These are phyloP conservation scores for Tricholoma hemisulphureum DNA, from an alignment of 768 basidiomycete genomes.

Conservation along the genomic window DNA sequence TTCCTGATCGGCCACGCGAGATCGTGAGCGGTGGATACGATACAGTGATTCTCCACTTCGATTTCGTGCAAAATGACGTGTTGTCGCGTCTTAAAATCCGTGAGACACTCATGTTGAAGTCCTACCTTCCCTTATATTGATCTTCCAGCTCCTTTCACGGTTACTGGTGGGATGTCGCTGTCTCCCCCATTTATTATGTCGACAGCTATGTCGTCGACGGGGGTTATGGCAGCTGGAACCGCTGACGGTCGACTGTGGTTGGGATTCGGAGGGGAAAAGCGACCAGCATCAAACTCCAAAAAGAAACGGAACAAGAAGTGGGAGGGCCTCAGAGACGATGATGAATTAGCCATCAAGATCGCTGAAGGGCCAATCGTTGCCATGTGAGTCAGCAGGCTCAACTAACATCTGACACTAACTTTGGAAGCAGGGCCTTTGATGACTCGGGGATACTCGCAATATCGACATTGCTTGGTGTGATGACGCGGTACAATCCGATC, in stretches of 20 bases:
- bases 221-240: conserved; percentile 65
- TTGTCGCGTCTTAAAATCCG: conserved; percentile 62
- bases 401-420: conserved; percentile 1
- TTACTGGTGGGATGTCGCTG: conserved; percentile 51
- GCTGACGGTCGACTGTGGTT: conserved; percentile 75
- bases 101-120: conserved; percentile 27
- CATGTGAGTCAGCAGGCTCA: conserved; percentile 44
- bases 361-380: conserved; percentile 76
- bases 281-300: conserved; percentile 24
- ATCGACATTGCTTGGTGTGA: conserved; percentile 61
- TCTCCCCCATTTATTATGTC: conserved; percentile 77
- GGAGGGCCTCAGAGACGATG: conserved; percentile 60
- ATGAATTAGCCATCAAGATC: conserved; percentile 45
- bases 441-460: conserved; percentile 44
- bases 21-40: conserved; percentile 81
- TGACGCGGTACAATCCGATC: conserved; percentile 49
- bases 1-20: conserved; percentile 69
- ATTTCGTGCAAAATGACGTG: conserved; percentile 52
- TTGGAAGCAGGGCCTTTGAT: conserved; percentile 47
- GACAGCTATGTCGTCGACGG: conserved; percentile 54
- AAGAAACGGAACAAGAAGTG: conserved; percentile 66
- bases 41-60: conserved; percentile 63
- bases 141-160: conserved; percentile 36
- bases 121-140: not conserved
- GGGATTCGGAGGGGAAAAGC: conserved; percentile 63